These are phyloP conservation scores for Fusarium subglutinans DNA, from an alignment of 2,329 filamentous ascomycete species.

Conservation along the genomic window DNA sequence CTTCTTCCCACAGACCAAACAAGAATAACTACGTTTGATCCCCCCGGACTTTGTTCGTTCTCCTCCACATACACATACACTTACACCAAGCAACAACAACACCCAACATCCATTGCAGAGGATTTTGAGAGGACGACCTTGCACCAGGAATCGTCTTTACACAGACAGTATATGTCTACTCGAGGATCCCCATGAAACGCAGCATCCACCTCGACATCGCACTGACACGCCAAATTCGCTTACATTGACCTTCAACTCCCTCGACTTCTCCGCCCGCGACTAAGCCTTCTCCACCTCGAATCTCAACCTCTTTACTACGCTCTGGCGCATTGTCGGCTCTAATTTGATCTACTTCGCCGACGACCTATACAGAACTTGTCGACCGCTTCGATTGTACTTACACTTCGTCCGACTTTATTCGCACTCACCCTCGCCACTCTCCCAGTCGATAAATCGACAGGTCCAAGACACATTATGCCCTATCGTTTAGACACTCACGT, in stretches of 20 bases:
- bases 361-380: conserved; percentile 14
- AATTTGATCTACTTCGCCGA: conserved; percentile 34
- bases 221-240: conserved; percentile 26
- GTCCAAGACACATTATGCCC: conserved; percentile 71
- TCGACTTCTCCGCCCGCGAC: conserved; percentile 10
- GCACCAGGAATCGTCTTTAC: conserved; percentile 21
- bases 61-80: conserved; percentile 39
- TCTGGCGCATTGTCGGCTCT: conserved; percentile 35
- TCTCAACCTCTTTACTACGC: conserved; percentile 6
- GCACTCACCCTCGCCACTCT: conserved; percentile 26
- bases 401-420: conserved; percentile 11
- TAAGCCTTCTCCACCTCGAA: conserved; percentile 3
- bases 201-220: conserved; percentile 34
- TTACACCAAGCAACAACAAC: conserved; percentile 26
- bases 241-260: conserved; percentile 25
- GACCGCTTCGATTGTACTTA: conserved; percentile 8
- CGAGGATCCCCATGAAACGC: conserved; percentile 37
- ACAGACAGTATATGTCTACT: conserved; percentile 35
- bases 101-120: conserved; percentile 21
- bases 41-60: conserved; percentile 40
- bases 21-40: conserved; percentile 43
- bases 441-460: conserved; percentile 50
- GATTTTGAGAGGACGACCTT: conserved; percentile 16
- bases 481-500: conserved; percentile 84
- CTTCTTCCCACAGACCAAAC: conserved; percentile 40